phyloP scores from a whole-genome alignment of 2,329 filamentous ascomycete species.

The Gyromitra esculenta region DNA sequence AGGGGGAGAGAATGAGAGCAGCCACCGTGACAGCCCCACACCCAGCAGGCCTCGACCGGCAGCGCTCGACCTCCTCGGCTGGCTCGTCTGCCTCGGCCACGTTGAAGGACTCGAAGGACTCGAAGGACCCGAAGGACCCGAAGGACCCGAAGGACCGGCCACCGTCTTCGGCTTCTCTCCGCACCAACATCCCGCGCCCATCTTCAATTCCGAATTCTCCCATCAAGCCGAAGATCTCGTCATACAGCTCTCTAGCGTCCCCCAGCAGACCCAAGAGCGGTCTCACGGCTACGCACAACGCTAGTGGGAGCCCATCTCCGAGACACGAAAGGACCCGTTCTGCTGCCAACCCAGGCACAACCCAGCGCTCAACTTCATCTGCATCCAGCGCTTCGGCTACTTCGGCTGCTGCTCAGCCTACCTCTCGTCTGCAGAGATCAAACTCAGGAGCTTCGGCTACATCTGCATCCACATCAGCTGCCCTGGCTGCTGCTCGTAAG shows the following conservation, averaged over 20 bases:
- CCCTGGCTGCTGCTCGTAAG: background rate
- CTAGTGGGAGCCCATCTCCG: constrained; percentile 1
- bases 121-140: constrained; percentile 14
- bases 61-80: constrained; percentile 16
- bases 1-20: constrained; percentile 3
- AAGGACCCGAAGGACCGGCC: constrained; percentile 28
- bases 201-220: constrained; percentile 37
- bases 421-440: constrained; percentile 23
- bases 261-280: constrained; percentile 34
- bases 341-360: constrained; percentile 10
- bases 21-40: background rate
- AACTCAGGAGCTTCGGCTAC: constrained; percentile 8
- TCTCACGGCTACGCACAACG: background rate
- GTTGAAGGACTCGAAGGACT: constrained; percentile 8
- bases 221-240: constrained; percentile 30
- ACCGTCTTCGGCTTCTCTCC: constrained; percentile 15
- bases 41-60: background rate
- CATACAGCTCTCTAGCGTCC: constrained; percentile 18
- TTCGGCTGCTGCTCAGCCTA: constrained; percentile 17
- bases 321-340: constrained; percentile 36
- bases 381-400: constrained; percentile 18
- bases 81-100: constrained; percentile 1
- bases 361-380: constrained; percentile 32
- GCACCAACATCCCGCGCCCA: constrained; percentile 31
- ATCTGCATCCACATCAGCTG: constrained; percentile 13